Percentiles rank a stretch among this genome's conserved stretches.
These are phyloP conservation scores for Laburnicola sp. DNA, from an alignment of 2,329 filamentous ascomycete species.

Conservation along the genomic window DNA sequence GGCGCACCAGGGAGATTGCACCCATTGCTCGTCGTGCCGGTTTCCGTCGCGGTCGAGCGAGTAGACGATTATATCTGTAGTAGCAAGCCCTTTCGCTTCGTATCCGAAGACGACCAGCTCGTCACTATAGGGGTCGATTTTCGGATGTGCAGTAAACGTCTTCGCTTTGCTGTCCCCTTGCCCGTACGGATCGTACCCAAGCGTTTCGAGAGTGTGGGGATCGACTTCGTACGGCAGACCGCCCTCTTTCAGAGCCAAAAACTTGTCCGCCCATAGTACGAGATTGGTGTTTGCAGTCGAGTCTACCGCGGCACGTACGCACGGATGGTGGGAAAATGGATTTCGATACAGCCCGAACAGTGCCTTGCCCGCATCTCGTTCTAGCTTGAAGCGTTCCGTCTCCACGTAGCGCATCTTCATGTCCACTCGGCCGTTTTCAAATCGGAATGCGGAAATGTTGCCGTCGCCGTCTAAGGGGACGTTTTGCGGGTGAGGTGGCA, in stretches of 20 bases:
- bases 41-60: slow-evolving; percentile 33
- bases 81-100: slow-evolving; percentile 48
- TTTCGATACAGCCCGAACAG: slow-evolving; percentile 3
- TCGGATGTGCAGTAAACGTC: slow-evolving; percentile 39
- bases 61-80: slow-evolving; percentile 46
- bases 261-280: too few species aligned
- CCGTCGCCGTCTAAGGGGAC: slow-evolving; percentile 45
- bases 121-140: slow-evolving; percentile 16
- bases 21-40: slow-evolving; percentile 39
- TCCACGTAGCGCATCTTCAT: slow-evolving; percentile 47
- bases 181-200: neutral
- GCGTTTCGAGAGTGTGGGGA: too few species aligned
- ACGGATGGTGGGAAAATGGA: too few species aligned
- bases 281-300: too few species aligned
- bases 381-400: slow-evolving; percentile 48
- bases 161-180: slow-evolving; percentile 27
- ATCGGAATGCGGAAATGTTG: slow-evolving; percentile 44
- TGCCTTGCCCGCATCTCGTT: slow-evolving; percentile 43
- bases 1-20: slow-evolving; percentile 41
- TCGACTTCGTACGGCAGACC: too few species aligned
- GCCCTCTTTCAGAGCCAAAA: too few species aligned
- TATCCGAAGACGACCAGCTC: slow-evolving; percentile 28
- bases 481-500: slow-evolving; percentile 20
- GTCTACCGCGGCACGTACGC: too few species aligned
- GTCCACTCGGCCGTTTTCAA: slow-evolving; percentile 38